Conservation (phyloP, 2,329 filamentous ascomycete species). For the Calonectria multiphialidica region DNA sequence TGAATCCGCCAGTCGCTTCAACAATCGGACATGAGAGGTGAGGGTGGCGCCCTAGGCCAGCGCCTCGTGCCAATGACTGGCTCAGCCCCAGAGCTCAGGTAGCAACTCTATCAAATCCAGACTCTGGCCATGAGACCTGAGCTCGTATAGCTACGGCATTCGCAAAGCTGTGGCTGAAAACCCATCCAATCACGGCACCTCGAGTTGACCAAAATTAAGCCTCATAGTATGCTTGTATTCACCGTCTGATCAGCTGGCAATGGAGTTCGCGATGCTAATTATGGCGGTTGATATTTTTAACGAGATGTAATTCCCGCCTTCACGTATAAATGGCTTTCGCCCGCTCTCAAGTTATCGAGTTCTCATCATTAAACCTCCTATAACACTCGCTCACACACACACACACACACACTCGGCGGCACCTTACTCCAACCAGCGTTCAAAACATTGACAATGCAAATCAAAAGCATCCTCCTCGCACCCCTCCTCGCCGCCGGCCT, state of each 20-base stretch:
- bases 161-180: background rate
- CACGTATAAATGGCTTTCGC: no score
- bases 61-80: background rate
- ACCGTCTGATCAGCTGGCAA: background rate
- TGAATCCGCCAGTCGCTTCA: background rate
- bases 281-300: background rate
- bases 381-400: background rate
- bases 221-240: background rate
- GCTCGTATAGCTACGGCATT: background rate
- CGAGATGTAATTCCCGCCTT: no score
- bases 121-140: background rate
- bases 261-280: background rate
- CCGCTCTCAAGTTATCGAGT: background rate
- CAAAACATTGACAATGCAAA: constrained; percentile 42
- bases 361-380: background rate
- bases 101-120: background rate
- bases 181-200: background rate
- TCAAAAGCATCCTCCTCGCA: constrained; percentile 40
- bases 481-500: constrained; percentile 43
- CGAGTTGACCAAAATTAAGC: background rate
- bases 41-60: background rate
- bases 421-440: background rate
- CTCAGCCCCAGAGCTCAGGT: background rate
- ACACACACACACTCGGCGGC: background rate
- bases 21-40: no score